A percentile compares a stretch with the other conserved stretches of the same genome.
phyloP scores from a whole-genome alignment of 805 yeast genomes.

The Starmerella sirachaensis region DNA sequence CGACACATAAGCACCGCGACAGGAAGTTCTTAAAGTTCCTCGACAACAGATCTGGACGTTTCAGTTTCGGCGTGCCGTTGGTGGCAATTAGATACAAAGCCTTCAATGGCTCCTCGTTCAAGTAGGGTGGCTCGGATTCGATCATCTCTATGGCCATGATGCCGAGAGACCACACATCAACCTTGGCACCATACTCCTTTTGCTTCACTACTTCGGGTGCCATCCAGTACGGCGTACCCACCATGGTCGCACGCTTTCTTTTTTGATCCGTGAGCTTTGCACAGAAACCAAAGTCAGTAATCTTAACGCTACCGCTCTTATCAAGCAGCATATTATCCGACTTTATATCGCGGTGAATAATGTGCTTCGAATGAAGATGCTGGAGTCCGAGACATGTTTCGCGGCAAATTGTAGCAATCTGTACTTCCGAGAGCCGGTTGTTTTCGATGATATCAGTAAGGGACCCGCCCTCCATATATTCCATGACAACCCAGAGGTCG shows the following conservation, averaged over 20 bases:
- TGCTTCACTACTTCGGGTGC: constrained; percentile 77
- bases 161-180: constrained; percentile 74
- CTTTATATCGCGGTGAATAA: constrained; percentile 93
- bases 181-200: constrained; percentile 70
- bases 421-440: constrained; percentile 69
- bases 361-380: constrained; percentile 81
- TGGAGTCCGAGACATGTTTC: constrained; percentile 88
- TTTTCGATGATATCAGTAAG: constrained; percentile 90
- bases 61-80: constrained; percentile 68
- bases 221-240: constrained; percentile 86
- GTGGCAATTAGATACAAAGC: constrained; percentile 69
- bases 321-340: constrained; percentile 87
- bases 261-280: constrained; percentile 67
- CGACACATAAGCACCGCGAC: constrained; percentile 86
- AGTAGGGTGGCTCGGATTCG: constrained; percentile 74
- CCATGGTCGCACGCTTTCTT: constrained; percentile 71
- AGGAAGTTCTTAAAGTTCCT: constrained; percentile 72
- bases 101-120: constrained; percentile 66
- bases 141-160: constrained; percentile 83
- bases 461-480: constrained; percentile 98
- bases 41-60: constrained; percentile 56
- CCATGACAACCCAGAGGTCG: constrained; percentile 99
- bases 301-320: constrained; percentile 71
- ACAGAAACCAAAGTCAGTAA: constrained; percentile 87
- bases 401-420: constrained; percentile 79